A percentile compares a stretch with the other conserved stretches of the same genome.
Conservation (phyloP, 148 eudicot genomes). For the Chenopodium suecicum region DNA sequence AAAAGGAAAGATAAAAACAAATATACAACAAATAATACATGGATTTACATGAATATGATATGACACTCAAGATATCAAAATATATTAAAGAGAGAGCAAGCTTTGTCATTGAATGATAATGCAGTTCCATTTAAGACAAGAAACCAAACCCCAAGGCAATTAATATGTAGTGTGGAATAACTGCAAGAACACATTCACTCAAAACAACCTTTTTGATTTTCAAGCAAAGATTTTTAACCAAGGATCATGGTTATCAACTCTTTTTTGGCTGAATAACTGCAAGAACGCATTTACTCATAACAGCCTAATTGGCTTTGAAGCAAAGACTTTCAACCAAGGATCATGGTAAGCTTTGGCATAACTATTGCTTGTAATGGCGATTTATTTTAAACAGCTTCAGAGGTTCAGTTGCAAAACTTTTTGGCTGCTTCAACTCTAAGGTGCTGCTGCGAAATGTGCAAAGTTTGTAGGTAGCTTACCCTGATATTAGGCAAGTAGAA, state of each 20-base stretch:
- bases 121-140: not conserved
- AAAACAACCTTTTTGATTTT: not conserved
- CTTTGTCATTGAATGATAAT: not conserved
- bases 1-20: not conserved
- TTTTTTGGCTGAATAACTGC: too few relatives aligned
- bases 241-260: not conserved
- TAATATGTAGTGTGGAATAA: not conserved
- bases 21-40: not conserved
- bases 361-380: not conserved
- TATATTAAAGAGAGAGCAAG: not conserved
- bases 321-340: not conserved
- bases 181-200: not conserved
- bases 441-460: not conserved
- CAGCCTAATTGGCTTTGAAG: not conserved
- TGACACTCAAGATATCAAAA: not conserved
- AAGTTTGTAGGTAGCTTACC: not conserved
- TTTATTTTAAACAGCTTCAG: not conserved
- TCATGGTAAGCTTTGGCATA: not conserved
- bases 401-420: not conserved
- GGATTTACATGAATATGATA: not conserved
- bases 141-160: not conserved
- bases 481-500: not conserved
- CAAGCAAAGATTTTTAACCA: not conserved
- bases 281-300: not conserved
- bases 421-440: not conserved